phyloP scores from a whole-genome alignment of 1,139 yeast genomes.

The Suhomyces anneliseae region DNA sequence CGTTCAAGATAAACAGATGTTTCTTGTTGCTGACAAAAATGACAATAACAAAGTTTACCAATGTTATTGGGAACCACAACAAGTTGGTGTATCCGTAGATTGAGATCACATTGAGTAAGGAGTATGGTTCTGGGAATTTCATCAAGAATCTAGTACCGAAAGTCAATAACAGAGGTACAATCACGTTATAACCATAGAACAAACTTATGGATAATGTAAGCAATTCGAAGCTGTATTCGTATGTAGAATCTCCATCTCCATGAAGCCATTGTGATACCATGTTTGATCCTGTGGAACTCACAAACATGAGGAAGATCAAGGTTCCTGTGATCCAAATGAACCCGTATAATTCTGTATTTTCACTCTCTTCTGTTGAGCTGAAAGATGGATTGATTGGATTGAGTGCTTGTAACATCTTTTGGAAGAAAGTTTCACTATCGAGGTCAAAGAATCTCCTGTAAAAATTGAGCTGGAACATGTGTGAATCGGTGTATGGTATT shows the following conservation, averaged over 20 bases:
- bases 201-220: constrained; percentile 65
- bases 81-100: constrained; percentile 79
- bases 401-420: constrained; percentile 41
- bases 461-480: constrained; percentile 54
- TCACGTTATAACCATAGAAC: constrained; percentile 70
- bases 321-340: constrained; percentile 86
- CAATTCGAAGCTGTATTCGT: constrained; percentile 60
- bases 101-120: constrained; percentile 49
- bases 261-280: constrained; percentile 48
- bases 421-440: constrained; percentile 58
- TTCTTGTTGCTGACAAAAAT: constrained; percentile 40
- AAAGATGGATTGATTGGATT: constrained; percentile 42
- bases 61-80: constrained; percentile 77
- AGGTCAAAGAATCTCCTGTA: constrained; percentile 64
- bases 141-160: constrained; percentile 43
- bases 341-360: constrained; percentile 69
- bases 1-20: constrained; percentile 34
- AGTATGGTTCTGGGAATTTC: constrained; percentile 42
- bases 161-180: constrained; percentile 59
- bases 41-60: constrained; percentile 52
- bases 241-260: constrained; percentile 38
- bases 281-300: constrained; percentile 61
- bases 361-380: constrained; percentile 25
- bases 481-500: constrained; percentile 27
- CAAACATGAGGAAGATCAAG: constrained; percentile 68